These are phyloP conservation scores for Fusarium mangiferae DNA, from an alignment of 2,329 filamentous ascomycete species.

Conservation along the genomic window DNA sequence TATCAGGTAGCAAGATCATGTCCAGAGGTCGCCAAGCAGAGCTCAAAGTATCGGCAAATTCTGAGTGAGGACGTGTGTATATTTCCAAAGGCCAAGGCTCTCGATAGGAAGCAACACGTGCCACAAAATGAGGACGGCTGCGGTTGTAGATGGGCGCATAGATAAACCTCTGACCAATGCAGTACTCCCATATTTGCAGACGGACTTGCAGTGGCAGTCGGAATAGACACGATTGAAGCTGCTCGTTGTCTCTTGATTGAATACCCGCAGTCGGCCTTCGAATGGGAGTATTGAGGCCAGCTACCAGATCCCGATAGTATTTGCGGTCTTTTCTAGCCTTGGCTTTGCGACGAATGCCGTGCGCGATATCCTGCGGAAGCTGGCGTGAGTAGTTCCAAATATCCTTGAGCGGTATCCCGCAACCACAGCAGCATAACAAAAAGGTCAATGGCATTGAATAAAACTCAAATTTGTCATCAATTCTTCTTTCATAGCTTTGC, in stretches of 20 bases:
- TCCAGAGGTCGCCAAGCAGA: neutral
- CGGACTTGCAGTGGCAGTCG: neutral
- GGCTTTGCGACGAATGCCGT: neutral
- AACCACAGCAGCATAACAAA: neutral
- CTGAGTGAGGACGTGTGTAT: neutral
- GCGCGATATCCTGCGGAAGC: neutral
- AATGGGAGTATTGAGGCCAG: neutral
- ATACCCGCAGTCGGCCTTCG: neutral
- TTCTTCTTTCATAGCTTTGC: neutral
- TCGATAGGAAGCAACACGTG: neutral
- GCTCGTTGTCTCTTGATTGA: neutral
- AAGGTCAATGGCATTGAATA: neutral
- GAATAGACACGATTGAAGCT: neutral
- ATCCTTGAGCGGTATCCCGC: neutral
- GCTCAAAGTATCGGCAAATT: neutral
- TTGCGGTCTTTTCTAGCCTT: neutral
- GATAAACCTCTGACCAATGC: neutral
- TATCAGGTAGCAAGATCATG: neutral
- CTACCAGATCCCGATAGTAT: neutral
- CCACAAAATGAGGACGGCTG: neutral
- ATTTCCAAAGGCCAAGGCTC: neutral
- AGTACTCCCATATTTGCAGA: neutral
- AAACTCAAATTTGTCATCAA: neutral
- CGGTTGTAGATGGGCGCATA: neutral
- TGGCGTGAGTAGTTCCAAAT: neutral